Base-by-base conservation (phyloP, 2,329 filamentous ascomycete species). In the Colletotrichum somersetense region DNA sequence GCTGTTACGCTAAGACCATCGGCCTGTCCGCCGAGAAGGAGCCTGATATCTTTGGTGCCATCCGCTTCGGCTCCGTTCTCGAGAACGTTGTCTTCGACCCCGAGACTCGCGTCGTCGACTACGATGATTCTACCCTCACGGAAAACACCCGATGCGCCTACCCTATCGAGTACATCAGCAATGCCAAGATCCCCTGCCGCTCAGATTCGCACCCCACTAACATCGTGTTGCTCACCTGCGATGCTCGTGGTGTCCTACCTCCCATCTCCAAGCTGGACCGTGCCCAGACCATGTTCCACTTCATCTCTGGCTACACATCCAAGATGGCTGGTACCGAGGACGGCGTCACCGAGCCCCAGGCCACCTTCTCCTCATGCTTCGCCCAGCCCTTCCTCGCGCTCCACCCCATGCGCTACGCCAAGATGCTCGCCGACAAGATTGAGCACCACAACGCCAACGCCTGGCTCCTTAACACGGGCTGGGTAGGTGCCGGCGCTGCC, bases 281-380 rank as follows among this genome's bases (percentile, higher is more conserved):
- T 75, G 91, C 94, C 79, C 96, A 98, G 87, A 97, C 95, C 83
- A 98, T 99, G 96, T 99, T 98, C 92, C 96, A 99, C 89, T 99
- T 99, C 91, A 99, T 99, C 85, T 97, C 94, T 23, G 96, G 96
- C 78, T 99, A 99, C 89, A 99, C 96, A 75, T 98, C 96, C 81
- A 99, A 99, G 92, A 99, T 99, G 96, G 96, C 96, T 76, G 96
- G 96, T 80, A 99, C 96, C 44, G 96, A 99, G 87, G 94, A 98
- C 76, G 96, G 96, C 80, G 91, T 99, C 76, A 97, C 93, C 12
- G 96, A 99, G 86, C 96, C 96, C 75, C 94, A 98, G 86, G 96
- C 96, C 33, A 99, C 96, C 79, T 99, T 99, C 91, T 98, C 95
- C 35, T 97, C 95, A 65, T 99, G 96, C 91, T 99, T 99, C 85